Base-by-base conservation (phyloP, 257 asterid species). In the Voacanga thouarsii region DNA sequence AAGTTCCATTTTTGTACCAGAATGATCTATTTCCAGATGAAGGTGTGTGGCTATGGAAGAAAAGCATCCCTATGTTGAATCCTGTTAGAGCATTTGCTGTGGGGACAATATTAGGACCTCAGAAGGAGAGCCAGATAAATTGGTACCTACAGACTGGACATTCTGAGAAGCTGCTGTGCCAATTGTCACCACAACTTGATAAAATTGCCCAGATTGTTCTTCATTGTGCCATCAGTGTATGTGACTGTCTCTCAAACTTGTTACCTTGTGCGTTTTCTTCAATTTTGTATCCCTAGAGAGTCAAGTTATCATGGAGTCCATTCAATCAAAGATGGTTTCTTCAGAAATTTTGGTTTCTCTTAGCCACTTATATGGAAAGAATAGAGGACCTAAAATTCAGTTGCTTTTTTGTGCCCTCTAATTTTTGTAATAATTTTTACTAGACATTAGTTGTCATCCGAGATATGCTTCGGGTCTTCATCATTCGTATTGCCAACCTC, bases 21-120 rank as follows among this genome's bases (percentile, higher is more conserved):
- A 93, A 90, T 80, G 99, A 93, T 85, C 82, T 93, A 77, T 80
- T 96, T 76, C 93, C 96, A 49, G 90, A 86, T 71, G 99, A 93
- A 90, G 83, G 92, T 80, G 84, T 88, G 75, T 88, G 96, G 91
- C 87, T 83, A 77, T 96, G 99, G 99, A 89, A 93, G 90, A 89
- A 88, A 80, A 97, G 97, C 81, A 89, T 87, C 79, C 99, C 98
- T 12, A 84, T 89, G 81, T 84, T 90, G 87, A 88, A 89, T 85
- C 79, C 87, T 59, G 84, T 89, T 66, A 86, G 96, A 89, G 84
- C 90, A 69, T 84, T 88, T 84, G 87, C 97, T 0, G 91, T 90
- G 73, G 94, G 92, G 65, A 90, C 96, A 64, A 56, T 94, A 83
- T 84, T 94, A 74, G 98, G 97, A 68, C 94, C 96, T 55, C 80